phyloP scores from a whole-genome alignment of 1,284 basidiomycete genomes.

The Anthracocystis setariae region DNA sequence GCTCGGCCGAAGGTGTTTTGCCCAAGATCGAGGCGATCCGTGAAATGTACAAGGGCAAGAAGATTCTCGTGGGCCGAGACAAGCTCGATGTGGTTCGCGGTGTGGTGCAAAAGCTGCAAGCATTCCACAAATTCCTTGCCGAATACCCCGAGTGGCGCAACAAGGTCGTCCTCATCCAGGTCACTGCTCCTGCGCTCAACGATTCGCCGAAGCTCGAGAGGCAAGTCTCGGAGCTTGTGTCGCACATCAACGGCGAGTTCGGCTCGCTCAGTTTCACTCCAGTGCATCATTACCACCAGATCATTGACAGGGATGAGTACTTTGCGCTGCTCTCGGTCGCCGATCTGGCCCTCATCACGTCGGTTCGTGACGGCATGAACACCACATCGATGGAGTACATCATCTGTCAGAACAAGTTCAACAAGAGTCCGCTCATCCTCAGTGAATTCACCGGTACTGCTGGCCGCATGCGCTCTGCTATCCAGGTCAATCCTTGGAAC shows the following conservation, averaged over 20 bases:
- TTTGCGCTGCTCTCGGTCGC: constrained; percentile 95
- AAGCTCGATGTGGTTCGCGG: constrained; percentile 99
- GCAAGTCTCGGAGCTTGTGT: constrained; percentile 91
- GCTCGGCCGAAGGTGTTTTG: constrained; percentile 80
- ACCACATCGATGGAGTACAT: constrained; percentile 96
- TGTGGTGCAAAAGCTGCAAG: constrained; percentile 94
- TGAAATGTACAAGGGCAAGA: constrained; percentile 91
- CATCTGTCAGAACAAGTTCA: constrained; percentile 84
- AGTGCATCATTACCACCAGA: constrained; percentile 99
- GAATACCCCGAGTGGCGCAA: constrained; percentile 96
- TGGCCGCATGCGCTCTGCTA: constrained; percentile 82
- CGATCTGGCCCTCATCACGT: constrained; percentile 94
- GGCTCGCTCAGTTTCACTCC: constrained; percentile 95
- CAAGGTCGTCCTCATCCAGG: constrained; percentile 79
- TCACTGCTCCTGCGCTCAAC: constrained; percentile 92
- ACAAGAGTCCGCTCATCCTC: constrained; percentile 82
- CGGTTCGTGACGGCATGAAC: constrained; percentile 97
- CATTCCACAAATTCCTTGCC: constrained; percentile 91
- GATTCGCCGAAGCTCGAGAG: constrained; percentile 94
- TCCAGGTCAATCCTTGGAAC: constrained; percentile 82
- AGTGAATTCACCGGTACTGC: constrained; percentile 98
- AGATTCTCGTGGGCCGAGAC: constrained; percentile 98
- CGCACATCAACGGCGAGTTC: constrained; percentile 96
- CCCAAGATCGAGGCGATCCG: constrained; percentile 88
- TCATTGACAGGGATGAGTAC: constrained; percentile 93